Base-by-base conservation (phyloP, 83 land plant species). In the Diphasiastrum complanatum region DNA sequence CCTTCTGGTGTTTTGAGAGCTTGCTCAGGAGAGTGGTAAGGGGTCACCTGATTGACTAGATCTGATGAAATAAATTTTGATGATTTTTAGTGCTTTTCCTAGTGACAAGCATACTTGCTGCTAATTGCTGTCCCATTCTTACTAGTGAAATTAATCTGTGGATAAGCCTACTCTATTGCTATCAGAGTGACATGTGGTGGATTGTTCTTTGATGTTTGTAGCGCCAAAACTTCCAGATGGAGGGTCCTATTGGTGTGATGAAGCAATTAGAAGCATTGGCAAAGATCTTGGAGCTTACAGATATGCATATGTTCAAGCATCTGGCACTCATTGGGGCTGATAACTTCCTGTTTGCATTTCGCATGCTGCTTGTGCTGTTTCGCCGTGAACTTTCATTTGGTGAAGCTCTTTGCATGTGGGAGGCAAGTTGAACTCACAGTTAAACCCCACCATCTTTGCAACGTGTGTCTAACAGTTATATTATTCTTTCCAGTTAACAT, bases 1-100 rank as follows among this genome's bases (percentile, higher is more conserved):
- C 58, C 6, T 54, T 54, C 33, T 54, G 58, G 58, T 54, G 58
- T 28, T 54, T 54, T 54, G 58, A 54, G 58, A 54, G 58, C 33
- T 33, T 54, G 6, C 58, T 54, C 33, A 54, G 58, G 33, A 28
- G 58, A 6, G 58, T 54, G 58, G 58, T 54, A 54, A 54, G 58
- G 8, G 6, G 10, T 19, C 19, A 19, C 19, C 10, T 14, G n/a
- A n/a, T n/a, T n/a, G n/a, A n/a, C n/a, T n/a, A n/a, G n/a, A n/a
- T n/a, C n/a, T n/a, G n/a, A n/a, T 10, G 12, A 10, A 49, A 49
- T 11, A 11, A 22, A 11, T 49, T 49, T 14, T 10, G 10, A 22
- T 49, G 10, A 49, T 14, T 14, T 49, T 49, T 49, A 22, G 20
- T 49, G 5, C 22, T 14, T 14, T 22, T 10, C n/a, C n/a, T n/a